phyloP scores from a whole-genome alignment of 306 rosid species.

The Trifolium subterraneum region DNA sequence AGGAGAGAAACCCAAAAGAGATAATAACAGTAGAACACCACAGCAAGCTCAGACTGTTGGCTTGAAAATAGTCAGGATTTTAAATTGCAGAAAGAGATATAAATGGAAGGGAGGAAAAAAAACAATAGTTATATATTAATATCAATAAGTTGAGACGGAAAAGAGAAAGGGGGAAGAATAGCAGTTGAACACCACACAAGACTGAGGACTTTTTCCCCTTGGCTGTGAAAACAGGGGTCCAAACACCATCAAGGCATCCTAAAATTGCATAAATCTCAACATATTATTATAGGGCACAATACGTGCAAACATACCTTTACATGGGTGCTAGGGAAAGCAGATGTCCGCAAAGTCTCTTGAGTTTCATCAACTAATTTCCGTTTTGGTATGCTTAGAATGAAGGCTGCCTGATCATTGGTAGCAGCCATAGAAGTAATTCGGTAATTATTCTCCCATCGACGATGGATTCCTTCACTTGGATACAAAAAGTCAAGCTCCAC shows the following conservation, averaged over 20 bases:
- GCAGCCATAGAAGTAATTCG: constrained; percentile 97
- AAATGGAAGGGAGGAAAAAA: background rate
- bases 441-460: constrained; percentile 88
- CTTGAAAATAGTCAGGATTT: background rate
- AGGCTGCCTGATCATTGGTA: constrained; percentile 90
- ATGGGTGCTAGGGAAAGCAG: constrained; percentile 96
- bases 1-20: constrained; percentile 2
- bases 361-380: constrained; percentile 87
- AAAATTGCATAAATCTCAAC: background rate
- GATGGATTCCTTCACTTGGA: constrained; percentile 94
- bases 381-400: constrained; percentile 88
- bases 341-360: constrained; percentile 88
- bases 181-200: background rate
- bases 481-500: constrained; percentile 94
- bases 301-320: constrained; percentile 69
- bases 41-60: background rate
- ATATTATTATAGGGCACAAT: constrained; percentile 24
- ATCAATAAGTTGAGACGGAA: background rate
- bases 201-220: background rate
- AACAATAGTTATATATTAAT: background rate
- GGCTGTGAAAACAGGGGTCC: constrained; percentile 8
- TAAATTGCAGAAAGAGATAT: background rate
- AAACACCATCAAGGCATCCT: constrained; percentile 7
- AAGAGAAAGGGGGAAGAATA: background rate
- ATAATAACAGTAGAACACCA: background rate